Evolutionary conservation across 345 rosid genomes (phyloP), one percentile per base, ranked within the genome.

Genomic region (Lumnitzera littorea): DNA sequence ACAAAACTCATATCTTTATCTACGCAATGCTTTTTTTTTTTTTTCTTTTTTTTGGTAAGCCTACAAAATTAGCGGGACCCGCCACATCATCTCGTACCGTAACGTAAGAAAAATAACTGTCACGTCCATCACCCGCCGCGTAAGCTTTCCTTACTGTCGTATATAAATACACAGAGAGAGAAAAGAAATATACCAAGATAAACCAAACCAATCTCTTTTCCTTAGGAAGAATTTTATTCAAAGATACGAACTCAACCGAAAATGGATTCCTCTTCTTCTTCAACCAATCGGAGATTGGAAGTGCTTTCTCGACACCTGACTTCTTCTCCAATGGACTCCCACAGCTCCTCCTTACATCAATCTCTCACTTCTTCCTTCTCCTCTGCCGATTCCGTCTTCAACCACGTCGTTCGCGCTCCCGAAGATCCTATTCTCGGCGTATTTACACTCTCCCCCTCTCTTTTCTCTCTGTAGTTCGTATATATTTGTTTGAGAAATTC

Each of bases 361-460:
- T 29, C 71, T 41, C 58, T 3, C 29, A 53, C 53, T 62, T 62
- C 56, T 36, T 54, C 53, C 4, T 36, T 56, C 53, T 43, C 51
- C 6, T 29, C 60, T 60, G 63, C 17, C 63, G 68, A 29, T 49
- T 81, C 81, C 61, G 70, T 62, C 50, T 78, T 76, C 71, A 29
- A 70, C 17, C 65, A 72, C 60, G 74, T 78, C 43, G 57, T 60
- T 46, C 50, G 51, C 29, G 80, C 83, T 58, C 76, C 83, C 15
- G 86, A 71, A 56, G 68, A 76, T 58, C 80, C 80, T 13, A 53
- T 82, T 47, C 78, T 71, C 52, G 77, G 74, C 53, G 84, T 78
- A 59, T 36, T 36, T 36, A 36, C 7, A 51, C 62, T 20, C 12
- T 54, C 29, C 52, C 52, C 50, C 23, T 60, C 49, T 56, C 61